Evolutionary conservation across 2,329 filamentous ascomycete genomes (phyloP).

Genomic region (Microcyclospora pomicola): DNA sequence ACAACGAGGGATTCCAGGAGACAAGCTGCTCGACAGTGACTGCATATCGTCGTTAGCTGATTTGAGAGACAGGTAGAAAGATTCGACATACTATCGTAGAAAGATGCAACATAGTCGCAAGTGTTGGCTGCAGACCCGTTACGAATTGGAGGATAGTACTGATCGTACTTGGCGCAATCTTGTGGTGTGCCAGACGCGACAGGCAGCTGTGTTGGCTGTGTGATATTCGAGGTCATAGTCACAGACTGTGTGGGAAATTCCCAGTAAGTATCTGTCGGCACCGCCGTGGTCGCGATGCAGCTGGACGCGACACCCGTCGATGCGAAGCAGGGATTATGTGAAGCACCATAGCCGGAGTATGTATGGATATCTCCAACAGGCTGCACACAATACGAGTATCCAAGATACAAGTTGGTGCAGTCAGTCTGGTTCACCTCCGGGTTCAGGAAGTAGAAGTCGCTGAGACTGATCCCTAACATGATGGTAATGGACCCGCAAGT

Average conservation of each 20-base stretch:
- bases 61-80: no score
- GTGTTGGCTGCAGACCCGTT: no score
- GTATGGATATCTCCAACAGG: neutral
- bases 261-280: no score
- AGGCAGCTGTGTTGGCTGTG: neutral
- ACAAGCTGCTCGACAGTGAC: no score
- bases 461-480: neutral
- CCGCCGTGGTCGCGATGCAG: neutral
- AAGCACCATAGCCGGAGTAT: neutral
- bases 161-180: neutral
- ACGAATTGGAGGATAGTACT: no score
- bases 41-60: no score
- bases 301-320: neutral
- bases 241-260: no score
- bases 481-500: neutral
- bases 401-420: neutral
- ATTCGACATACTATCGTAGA: no score
- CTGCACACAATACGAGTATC: neutral
- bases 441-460: neutral
- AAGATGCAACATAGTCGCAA: no score
- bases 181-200: neutral
- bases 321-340: no score
- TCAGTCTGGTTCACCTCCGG: neutral
- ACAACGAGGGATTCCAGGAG: no score
- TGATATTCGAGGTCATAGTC: neutral